These are phyloP conservation scores for Penicillium malachiteum DNA, from an alignment of 495 filamentous ascomycete genomes.

Conservation along the genomic window DNA sequence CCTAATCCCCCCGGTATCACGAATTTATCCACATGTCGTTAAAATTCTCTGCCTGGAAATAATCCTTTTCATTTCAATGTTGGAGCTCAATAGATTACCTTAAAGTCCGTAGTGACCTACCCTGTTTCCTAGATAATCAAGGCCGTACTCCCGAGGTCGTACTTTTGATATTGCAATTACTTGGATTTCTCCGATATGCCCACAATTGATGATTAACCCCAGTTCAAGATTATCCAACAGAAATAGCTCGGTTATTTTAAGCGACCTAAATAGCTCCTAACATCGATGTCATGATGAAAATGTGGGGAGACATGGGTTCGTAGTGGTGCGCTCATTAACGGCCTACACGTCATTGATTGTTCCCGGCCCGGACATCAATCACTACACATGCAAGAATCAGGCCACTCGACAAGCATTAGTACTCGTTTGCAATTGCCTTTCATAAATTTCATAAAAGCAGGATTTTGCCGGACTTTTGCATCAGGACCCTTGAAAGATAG, in stretches of 20 bases:
- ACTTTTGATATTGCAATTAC: no score
- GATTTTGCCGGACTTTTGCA: not conserved
- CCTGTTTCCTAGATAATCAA: no score
- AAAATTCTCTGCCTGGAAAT: no score
- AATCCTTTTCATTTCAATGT: no score
- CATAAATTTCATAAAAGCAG: not conserved
- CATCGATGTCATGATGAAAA: not conserved
- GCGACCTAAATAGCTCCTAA: not conserved
- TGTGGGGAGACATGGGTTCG: not conserved
- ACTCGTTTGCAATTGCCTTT: not conserved
- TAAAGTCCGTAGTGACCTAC: no score
- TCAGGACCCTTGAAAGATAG: no score
- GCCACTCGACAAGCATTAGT: not conserved
- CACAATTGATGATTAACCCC: no score
- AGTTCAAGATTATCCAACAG: not conserved
- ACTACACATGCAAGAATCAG: conserved; percentile 3
- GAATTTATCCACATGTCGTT: no score
- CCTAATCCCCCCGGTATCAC: no score
- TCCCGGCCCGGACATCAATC: not conserved
- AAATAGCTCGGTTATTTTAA: not conserved
- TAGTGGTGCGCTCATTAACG: conserved; percentile 10
- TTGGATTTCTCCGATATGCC: no score
- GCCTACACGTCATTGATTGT: conserved; percentile 13
- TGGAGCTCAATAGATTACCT: no score
- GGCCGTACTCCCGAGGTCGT: no score